Base-by-base conservation (phyloP, 345 rosid species). In the Carallia brachiata region DNA sequence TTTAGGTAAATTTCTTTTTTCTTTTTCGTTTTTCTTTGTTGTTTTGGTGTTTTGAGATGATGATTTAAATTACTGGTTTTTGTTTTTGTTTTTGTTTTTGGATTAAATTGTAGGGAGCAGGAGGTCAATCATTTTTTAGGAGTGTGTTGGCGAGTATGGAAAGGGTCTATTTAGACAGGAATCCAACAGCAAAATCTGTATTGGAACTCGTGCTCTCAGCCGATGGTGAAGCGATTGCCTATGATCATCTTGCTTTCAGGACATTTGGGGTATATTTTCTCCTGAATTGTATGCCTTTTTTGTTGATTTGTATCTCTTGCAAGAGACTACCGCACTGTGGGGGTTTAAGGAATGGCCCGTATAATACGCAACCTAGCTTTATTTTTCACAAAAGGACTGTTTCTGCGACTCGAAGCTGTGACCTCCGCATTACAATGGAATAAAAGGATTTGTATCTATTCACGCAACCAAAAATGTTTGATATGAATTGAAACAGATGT, bases 161-260 rank as follows among this genome's bases (percentile, higher is more conserved):
- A 67, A 56, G 71, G 27, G 89, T 90, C 75, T 91, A 91, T 69
- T 73, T 90, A 71, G 77, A 75, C 37, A 82, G 98, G 69, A 94
- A 91, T 55, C 93, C 90, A 2, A 90, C 98, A 1, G 93, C 98
- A n/a, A 88, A 82, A 75, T 83, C 96, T n/a, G 81, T 88, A 17
- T 72, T 91, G 77, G 86, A 91, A 67, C 85, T 87, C 36, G 98
- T 94, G 16, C 63, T 53, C 48, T 81, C 91, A 13, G 78, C 81
- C 71, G 90, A 84, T 8, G 80, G 74, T 6, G 80, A 82, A 2
- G 82, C 52, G 34, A 82, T 94, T 75, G 88, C 91, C 80, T 90
- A 94, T 72, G 98, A 94, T 81, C 97, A 91, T 80, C 61, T 94
- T 37, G 98, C 98, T 23, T 94, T 89, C 83, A 83, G 98, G 78